Percentiles rank a stretch among this genome's conserved stretches.
Evolutionary conservation across 73 alveolate species (phyloP).

Genomic region (Paramecium sonneborni): DNA sequence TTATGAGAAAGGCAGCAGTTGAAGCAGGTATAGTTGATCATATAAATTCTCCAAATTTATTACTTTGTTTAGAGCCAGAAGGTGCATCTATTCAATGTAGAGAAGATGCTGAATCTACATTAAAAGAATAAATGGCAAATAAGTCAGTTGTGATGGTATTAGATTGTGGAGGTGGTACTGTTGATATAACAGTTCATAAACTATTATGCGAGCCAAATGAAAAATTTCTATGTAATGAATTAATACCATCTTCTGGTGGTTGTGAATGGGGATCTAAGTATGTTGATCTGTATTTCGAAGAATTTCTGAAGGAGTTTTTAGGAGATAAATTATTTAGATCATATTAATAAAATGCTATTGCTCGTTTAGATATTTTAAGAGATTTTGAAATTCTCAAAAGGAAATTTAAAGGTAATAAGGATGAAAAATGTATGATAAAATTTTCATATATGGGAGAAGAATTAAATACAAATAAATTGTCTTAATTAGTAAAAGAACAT

Average conservation of each 20-base stretch:
- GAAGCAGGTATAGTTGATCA: constrained; percentile 95
- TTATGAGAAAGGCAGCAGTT: constrained; percentile 97
- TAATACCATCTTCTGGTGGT: constrained; percentile 97
- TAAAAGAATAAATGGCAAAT: constrained; percentile 88
- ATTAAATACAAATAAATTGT: constrained; percentile 79
- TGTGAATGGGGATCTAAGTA: constrained; percentile 99
- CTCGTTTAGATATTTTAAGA: constrained; percentile 94
- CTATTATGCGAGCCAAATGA: constrained; percentile 94
- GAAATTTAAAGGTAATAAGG: constrained; percentile 92
- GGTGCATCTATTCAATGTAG: constrained; percentile 98
- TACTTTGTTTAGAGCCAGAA: constrained; percentile 97
- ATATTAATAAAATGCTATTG: constrained; percentile 90
- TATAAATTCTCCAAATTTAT: constrained; percentile 89
- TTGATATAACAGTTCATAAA: constrained; percentile 96
- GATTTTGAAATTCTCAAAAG: constrained; percentile 97
- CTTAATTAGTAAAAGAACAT: constrained; percentile 85
- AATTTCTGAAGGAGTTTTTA: constrained; percentile 90
- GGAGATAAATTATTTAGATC: constrained; percentile 86
- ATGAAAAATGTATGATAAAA: constrained; percentile 92
- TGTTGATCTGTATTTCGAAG: constrained; percentile 96
- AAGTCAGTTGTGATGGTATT: constrained; percentile 92
- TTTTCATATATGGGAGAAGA: constrained; percentile 95
- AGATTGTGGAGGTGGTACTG: constrained; percentile 99
- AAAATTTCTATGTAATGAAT: constrained; percentile 94
- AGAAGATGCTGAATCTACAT: constrained; percentile 92